Base-by-base conservation (phyloP, 192 early-diverging fungal species). In the Rhizophagus sp. region DNA sequence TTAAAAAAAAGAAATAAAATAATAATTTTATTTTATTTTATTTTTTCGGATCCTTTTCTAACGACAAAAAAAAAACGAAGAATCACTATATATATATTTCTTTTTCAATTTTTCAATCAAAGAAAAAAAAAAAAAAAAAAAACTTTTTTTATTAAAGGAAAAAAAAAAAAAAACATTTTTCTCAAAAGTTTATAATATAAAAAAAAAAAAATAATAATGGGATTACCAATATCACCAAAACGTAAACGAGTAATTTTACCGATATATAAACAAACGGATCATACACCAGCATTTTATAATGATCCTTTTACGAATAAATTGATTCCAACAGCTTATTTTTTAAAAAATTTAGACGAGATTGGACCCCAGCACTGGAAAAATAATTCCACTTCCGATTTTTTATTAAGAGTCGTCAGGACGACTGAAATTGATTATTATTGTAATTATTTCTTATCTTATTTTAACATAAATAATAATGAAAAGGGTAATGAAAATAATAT, bases 291-390 rank as follows among this genome's bases (percentile, higher is more conserved):
- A 6, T 62, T 65, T 33, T 77, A 65, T 47, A 34, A 30, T 17
- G 75, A 77, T 77, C 62, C 36, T 15, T 27, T 41, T 52, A n/a
- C 62, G 0, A 22, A 36, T 44, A 39, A 41, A 77, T 66, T 66
- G 15, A 77, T 77, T 15, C 75, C 75, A 0, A 52, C 49, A 2
- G 39, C 19, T 27, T 77, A 77, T 66, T 77, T 77, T 77, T 34
- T 77, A 3, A 65, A 65, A 17, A 66, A 77, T 41, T 39, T 77
- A 24, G 75, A 77, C 64, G 63, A 65, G 6, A 65, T 77, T 11
- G 75, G 75, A 25, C 75, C 75, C 3, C 49, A 34, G 2, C 57
- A 77, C 27, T 77, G 75, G 75, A 41, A 65, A 8, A 77, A 77
- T 15, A 19, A 25, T 7, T 0, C 4, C 6, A 12, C 75, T 0